Percentiles rank a stretch among this genome's conserved stretches.
phyloP scores from a whole-genome alignment of 805 yeast species.

The Zygosaccharomyces gambellarensis region DNA sequence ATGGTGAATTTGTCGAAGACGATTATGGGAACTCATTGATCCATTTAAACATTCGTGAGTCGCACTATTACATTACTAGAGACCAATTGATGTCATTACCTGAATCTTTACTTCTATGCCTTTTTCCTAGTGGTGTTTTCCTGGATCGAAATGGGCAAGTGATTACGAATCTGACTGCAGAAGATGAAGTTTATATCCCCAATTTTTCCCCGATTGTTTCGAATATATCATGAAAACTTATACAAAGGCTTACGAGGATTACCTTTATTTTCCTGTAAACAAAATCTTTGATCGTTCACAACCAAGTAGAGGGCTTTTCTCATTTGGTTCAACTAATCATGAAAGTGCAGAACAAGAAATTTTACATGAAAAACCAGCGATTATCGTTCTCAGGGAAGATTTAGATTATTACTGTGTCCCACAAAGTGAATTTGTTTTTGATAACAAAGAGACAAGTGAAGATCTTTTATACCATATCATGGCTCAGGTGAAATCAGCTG shows the following conservation, averaged over 20 bases:
- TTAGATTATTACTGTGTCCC: constrained; percentile 90
- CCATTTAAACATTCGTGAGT: constrained; percentile 72
- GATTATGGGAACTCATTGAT: constrained; percentile 55
- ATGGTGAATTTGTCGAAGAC: constrained; percentile 18
- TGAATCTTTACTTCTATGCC: constrained; percentile 77
- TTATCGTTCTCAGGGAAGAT: constrained; percentile 89
- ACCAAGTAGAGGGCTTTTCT: constrained; percentile 27
- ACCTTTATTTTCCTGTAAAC: constrained; percentile 39
- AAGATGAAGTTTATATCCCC: constrained; percentile 66
- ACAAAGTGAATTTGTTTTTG: constrained; percentile 38
- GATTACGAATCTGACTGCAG: constrained; percentile 71
- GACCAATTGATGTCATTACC: constrained; percentile 90
- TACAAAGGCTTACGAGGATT: constrained; percentile 60
- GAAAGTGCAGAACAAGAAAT: constrained; percentile 54
- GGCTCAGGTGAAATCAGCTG: constrained; percentile 62
- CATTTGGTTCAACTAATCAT: constrained; percentile 13
- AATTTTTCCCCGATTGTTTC: constrained; percentile 86
- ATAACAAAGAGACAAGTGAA: constrained; percentile 41
- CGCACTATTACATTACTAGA: constrained; percentile 67
- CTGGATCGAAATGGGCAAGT: constrained; percentile 72
- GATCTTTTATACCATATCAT: constrained; percentile 43
- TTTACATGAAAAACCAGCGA: constrained; percentile 75
- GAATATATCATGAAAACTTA: constrained; percentile 74
- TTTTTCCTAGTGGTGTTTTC: constrained; percentile 88
- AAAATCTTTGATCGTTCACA: constrained; percentile 35